Evolutionary conservation across 768 basidiomycete species (phyloP), one percentile per base, ranked within the genome.

Genomic region (Phylloporus scabripes): DNA sequence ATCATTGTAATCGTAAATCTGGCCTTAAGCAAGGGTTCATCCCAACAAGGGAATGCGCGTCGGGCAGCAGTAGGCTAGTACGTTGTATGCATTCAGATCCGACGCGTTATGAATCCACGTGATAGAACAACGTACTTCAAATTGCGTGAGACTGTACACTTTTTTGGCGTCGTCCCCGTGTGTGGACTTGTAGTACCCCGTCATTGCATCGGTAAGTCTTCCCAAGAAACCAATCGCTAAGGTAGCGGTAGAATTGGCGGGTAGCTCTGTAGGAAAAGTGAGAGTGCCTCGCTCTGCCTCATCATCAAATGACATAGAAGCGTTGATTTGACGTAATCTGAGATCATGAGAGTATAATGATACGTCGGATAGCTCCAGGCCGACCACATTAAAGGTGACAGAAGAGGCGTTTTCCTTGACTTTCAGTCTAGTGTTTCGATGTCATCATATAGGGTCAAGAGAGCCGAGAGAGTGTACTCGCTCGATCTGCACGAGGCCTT

Each of bases 1-100:
- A 94, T 75, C 75, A 94, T 74, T 12, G 83, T 85, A 51, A 92
- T 71, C 0, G 77, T 60, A 62, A 85, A 89, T 2, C 85, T 92
- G 0, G 92, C 86, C 66, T 97, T 97, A 57, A 94, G 74, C 32
- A 81, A 74, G 14, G 94, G 95, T 62, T 96, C 93, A 62, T 96
- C 94, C 89, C 90, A 95, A 71, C 85, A 90, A 23, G 89, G 89
- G 66, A 91, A 88, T 6, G 85, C 81, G 36, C 80, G 77, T 43
- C 93, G 74, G 8, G 94, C 93, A 51, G 83, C 83, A 34, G 89
- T 95, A 33, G 93, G 83, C 85, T 95, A 55, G 14, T 33, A 29
- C 8, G 9, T 33, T 33, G 28, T 15, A 46, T 45, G 14, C 24
- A 39, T 39, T 43, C 43, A 52, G 48, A 47, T 40, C 10, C 52